Percentiles rank a stretch among this genome's conserved stretches.
These are phyloP conservation scores for Scalesia atractyloides DNA, from an alignment of 129 eudicot genomes.

Conservation along the genomic window DNA sequence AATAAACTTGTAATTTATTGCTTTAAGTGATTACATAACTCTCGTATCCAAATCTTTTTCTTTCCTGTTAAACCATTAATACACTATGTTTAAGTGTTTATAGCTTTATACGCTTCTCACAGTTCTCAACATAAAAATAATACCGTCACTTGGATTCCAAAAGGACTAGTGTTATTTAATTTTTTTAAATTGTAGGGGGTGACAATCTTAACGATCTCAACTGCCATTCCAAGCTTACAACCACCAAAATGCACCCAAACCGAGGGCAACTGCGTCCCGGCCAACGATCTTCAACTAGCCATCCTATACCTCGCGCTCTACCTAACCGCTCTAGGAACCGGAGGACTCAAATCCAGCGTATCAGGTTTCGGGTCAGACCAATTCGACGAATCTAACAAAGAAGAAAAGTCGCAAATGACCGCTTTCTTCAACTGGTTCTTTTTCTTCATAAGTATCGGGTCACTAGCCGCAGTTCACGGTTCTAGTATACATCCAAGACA, in stretches of 20 bases:
- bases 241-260: constrained; percentile 70
- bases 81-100: too few relatives aligned
- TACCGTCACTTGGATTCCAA: too few relatives aligned
- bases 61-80: too few relatives aligned
- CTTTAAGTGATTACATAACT: too few relatives aligned
- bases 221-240: constrained; percentile 75
- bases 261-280: constrained; percentile 53
- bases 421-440: constrained; percentile 94
- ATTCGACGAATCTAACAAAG: constrained; percentile 69
- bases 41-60: too few relatives aligned
- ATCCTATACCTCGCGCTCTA: constrained; percentile 70
- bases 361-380: constrained; percentile 98
- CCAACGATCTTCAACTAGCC: constrained; percentile 51
- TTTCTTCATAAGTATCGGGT: constrained; percentile 89
- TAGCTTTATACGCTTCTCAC: too few relatives aligned
- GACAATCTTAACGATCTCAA: constrained; percentile 72
- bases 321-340: constrained; percentile 94
- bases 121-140: too few relatives aligned
- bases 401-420: constrained; percentile 64
- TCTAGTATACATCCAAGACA: constrained; percentile 84
- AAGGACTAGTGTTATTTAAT: too few relatives aligned
- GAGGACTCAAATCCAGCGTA: constrained; percentile 89
- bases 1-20: too few relatives aligned
- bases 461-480: constrained; percentile 78
- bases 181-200: constrained; percentile 57